These are phyloP conservation scores for Evernia prunastri DNA, from an alignment of 495 filamentous ascomycete species.

Conservation along the genomic window DNA sequence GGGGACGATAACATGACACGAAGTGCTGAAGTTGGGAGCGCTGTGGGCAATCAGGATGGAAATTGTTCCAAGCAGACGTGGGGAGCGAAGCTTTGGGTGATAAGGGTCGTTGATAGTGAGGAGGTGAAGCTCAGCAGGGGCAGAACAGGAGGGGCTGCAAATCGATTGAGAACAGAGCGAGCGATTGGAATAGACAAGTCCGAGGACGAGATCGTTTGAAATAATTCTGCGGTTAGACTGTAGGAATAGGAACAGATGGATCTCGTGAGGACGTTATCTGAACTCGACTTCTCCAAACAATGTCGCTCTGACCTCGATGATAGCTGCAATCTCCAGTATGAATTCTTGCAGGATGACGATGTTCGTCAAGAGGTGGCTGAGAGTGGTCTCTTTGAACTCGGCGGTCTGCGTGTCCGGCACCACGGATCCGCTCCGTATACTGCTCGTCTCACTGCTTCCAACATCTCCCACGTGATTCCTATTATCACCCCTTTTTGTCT, in stretches of 20 bases:
- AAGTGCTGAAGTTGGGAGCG: not conserved
- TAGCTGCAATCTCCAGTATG: constrained; percentile 76
- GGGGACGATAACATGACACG: not conserved
- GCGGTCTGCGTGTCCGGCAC: constrained; percentile 31
- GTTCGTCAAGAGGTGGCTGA: constrained; percentile 81
- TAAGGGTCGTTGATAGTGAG: not conserved
- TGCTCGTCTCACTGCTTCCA: constrained; percentile 26
- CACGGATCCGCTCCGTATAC: constrained; percentile 29
- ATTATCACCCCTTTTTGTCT: not conserved
- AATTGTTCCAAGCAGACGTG: not conserved
- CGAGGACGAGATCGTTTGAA: not conserved
- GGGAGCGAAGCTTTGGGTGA: not conserved
- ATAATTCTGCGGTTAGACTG: not conserved
- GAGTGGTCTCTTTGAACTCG: constrained; percentile 49
- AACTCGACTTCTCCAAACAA: constrained; percentile 80
- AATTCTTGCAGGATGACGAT: constrained; percentile 63
- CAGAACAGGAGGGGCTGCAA: not conserved
- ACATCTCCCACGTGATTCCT: constrained; percentile 15
- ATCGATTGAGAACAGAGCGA: not conserved
- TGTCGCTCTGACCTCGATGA: constrained; percentile 78
- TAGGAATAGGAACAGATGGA: not conserved
- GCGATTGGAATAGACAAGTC: not conserved
- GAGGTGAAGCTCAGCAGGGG: not conserved
- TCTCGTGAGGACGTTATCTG: not conserved
- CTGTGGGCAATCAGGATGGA: not conserved